Evolutionary conservation across 305 asterid genomes (phyloP), one percentile per base, ranked within the genome.

Genomic region (Solanum hybrid): DNA sequence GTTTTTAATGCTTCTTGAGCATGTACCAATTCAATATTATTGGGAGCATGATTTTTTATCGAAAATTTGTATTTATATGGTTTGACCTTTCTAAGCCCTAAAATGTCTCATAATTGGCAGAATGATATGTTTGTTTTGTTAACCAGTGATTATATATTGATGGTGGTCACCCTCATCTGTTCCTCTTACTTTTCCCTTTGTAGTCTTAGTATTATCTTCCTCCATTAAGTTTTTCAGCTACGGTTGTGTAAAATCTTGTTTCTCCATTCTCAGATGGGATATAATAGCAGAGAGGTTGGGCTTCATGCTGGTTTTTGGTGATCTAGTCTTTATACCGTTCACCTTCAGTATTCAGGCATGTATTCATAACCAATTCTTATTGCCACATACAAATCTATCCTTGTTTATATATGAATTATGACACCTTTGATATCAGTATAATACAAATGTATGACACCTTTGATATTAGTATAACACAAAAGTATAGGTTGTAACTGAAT

Each of bases 201-300:
- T 56, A 56, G 69, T 56, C 1, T 56, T 56, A 20, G 1, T 0
- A 56, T 56, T 82, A 46, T 46, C 75, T 84, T 84, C 75, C 73
- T 51, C 72, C 87, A 84, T 84, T 11, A 31, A 84, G 26, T 29
- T 46, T 46, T 31, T 84, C 17, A 51, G 75, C 31, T 29, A 84
- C 4, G 5, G n/a, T 84, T 51, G 42, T 84, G 73, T 86, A 56
- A 56, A 4, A 4, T 76, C 34, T 82, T 88, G 88, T 64, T 24
- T 90, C 42, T 84, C 90, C 86, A 91, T 90, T 90, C 94, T 87
- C 90, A 97, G 99, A 90, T 96, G 99, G 99, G 99, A 97, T 91
- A 97, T 97, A 91, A 97, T 97, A 93, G 99, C 99, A 64, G 99
- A 97, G 94, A 96, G 96, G 85, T 92, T 97, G 94, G 99, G 99